Evolutionary conservation across 2,329 filamentous ascomycete species (phyloP).

Genomic region (Ophiostoma sp.): DNA sequence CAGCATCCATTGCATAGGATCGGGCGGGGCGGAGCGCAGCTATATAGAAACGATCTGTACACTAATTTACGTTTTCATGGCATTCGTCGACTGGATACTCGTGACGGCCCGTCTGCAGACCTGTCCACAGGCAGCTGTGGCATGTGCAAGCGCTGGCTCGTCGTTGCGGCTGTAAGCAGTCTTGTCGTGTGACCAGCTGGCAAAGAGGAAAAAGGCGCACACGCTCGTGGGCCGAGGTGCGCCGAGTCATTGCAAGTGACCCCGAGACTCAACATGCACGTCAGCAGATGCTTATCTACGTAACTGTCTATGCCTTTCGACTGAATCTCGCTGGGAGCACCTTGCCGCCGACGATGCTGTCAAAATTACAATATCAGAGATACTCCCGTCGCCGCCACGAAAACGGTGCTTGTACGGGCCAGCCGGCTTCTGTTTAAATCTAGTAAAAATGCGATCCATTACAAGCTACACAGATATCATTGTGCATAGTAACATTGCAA

Average conservation of each 20-base stretch:
- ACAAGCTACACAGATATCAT: background rate
- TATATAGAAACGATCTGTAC: constrained; percentile 11
- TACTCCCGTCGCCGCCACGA: too few relatives aligned
- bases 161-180: too few relatives aligned
- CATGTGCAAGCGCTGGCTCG: too few relatives aligned
- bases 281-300: background rate
- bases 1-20: background rate
- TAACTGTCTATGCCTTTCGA: background rate
- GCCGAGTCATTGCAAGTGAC: background rate
- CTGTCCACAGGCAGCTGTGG: too few relatives aligned
- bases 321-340: too few relatives aligned
- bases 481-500: background rate
- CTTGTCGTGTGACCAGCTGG: background rate
- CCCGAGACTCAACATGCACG: background rate
- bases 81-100: background rate
- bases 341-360: too few relatives aligned
- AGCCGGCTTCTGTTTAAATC: too few relatives aligned
- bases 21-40: background rate
- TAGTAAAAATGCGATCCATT: background rate
- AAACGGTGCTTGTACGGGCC: too few relatives aligned
- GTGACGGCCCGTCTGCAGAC: background rate
- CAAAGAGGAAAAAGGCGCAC: background rate
- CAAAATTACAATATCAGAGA: too few relatives aligned
- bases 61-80: constrained; percentile 9
- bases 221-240: background rate